Conservation (phyloP, 1,139 yeast species). For the Yamadazyma taylorii region DNA sequence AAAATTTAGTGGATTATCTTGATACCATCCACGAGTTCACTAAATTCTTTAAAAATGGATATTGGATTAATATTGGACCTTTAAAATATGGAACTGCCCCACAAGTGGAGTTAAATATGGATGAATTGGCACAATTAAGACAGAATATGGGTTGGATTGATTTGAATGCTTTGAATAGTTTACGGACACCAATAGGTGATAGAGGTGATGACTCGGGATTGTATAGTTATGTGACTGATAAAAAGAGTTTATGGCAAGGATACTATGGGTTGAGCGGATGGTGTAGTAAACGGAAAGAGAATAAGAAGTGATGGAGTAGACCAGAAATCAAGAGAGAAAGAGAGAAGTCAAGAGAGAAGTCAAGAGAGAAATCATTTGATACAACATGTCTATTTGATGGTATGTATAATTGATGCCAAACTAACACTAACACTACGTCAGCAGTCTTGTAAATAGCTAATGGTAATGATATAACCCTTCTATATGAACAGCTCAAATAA, state of each 20-base stretch:
- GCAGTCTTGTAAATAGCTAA: constrained; percentile 3
- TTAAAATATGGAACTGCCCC: constrained; percentile 88
- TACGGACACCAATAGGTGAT: constrained; percentile 24
- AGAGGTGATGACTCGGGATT: constrained; percentile 21
- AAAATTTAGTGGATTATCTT: constrained; percentile 70
- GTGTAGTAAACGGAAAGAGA: constrained; percentile 31
- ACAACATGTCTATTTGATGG: too few relatives aligned
- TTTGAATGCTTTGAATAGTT: constrained; percentile 34
- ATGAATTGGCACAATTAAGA: constrained; percentile 59
- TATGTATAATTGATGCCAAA: too few relatives aligned
- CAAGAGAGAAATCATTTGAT: too few relatives aligned
- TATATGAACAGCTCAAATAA: constrained; percentile 19
- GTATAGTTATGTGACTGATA: constrained; percentile 61
- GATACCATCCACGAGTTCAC: constrained; percentile 56
- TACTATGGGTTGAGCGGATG: constrained; percentile 65
- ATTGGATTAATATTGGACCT: constrained; percentile 87
- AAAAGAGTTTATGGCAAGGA: constrained; percentile 71
- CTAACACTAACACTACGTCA: too few relatives aligned
- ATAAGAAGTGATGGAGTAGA: too few relatives aligned
- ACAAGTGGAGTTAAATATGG: constrained; percentile 65
- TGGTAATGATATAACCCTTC: constrained; percentile 1
- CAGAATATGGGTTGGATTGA: constrained; percentile 65
- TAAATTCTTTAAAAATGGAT: constrained; percentile 42
- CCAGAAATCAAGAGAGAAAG: too few relatives aligned
- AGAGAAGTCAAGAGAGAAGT: too few relatives aligned